Percentiles rank a stretch among this genome's conserved stretches.
Evolutionary conservation across 2,329 filamentous ascomycete species (phyloP).

Genomic region (Eurotiales sp.): DNA sequence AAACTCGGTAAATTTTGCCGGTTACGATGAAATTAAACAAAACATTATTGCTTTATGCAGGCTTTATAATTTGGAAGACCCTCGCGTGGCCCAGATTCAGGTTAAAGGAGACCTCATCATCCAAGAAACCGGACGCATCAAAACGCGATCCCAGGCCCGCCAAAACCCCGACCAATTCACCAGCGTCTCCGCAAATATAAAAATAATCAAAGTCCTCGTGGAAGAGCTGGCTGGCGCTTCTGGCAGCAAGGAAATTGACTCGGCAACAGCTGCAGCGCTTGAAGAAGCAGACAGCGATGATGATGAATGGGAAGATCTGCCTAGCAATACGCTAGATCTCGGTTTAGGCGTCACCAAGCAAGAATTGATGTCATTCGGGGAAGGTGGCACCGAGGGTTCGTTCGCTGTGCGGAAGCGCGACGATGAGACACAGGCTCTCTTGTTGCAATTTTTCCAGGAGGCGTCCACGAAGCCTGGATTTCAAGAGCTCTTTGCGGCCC

Average conservation of each 20-base stretch:
- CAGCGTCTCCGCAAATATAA: constrained; percentile 79
- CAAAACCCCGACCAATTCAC: constrained; percentile 89
- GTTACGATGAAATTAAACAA: constrained; percentile 94
- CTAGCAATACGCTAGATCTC: constrained; percentile 72
- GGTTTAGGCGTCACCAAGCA: constrained; percentile 63
- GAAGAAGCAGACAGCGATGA: constrained; percentile 61
- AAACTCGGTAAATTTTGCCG: constrained; percentile 95
- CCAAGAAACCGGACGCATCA: constrained; percentile 73
- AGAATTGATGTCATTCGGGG: constrained; percentile 75
- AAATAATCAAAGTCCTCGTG: constrained; percentile 93
- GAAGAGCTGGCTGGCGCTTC: constrained; percentile 84
- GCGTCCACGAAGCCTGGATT: constrained; percentile 54
- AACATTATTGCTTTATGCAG: constrained; percentile 94
- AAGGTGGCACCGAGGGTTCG: constrained; percentile 47
- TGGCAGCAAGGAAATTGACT: constrained; percentile 50
- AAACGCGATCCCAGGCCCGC: constrained; percentile 87
- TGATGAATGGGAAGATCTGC: constrained; percentile 86
- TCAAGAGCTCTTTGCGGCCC: constrained; percentile 50
- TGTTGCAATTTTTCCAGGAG: constrained; percentile 73
- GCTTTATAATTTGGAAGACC: constrained; percentile 81
- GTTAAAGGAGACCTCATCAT: constrained; percentile 92
- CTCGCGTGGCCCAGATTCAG: constrained; percentile 70
- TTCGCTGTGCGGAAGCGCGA: constrained; percentile 63
- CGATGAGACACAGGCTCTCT: constrained; percentile 83
- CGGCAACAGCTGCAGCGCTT: constrained; percentile 55